Conservation (phyloP, 768 basidiomycete genomes). For the Tephrocybe sp. region DNA sequence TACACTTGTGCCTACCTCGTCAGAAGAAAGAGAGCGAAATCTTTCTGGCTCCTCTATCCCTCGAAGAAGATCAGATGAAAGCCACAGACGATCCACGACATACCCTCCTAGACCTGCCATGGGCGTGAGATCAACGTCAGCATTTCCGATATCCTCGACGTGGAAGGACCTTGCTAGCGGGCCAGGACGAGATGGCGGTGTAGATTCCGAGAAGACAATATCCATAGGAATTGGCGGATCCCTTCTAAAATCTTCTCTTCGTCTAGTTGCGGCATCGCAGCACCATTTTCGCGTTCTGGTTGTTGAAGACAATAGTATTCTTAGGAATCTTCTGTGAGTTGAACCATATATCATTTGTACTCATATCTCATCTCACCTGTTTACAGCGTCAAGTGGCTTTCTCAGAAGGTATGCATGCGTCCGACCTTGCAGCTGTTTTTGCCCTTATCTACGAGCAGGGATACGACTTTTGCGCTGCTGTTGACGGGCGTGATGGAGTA, state of each 20-base stretch:
- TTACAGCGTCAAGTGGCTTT: slow-evolving; percentile 61
- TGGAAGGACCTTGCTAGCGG: slow-evolving; percentile 24
- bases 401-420: slow-evolving; percentile 44
- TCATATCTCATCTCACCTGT: neutral
- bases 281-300: slow-evolving; percentile 67
- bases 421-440: neutral
- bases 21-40: slow-evolving; percentile 6
- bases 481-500: slow-evolving; percentile 85
- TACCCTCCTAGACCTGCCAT: slow-evolving; percentile 45
- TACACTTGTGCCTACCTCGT: neutral
- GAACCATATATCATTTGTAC: neutral
- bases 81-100: slow-evolving; percentile 15
- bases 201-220: slow-evolving; percentile 40
- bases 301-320: slow-evolving; percentile 88
- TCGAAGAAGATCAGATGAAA: slow-evolving; percentile 53
- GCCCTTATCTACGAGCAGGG: slow-evolving; percentile 37
- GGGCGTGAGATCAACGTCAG: slow-evolving; percentile 52
- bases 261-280: slow-evolving; percentile 44
- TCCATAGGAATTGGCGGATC: slow-evolving; percentile 62
- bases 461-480: slow-evolving; percentile 75
- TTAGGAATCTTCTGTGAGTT: slow-evolving; percentile 78
- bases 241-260: slow-evolving; percentile 66
- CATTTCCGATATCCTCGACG: slow-evolving; percentile 38
- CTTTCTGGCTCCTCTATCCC: slow-evolving; percentile 16
- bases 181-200: slow-evolving; percentile 25